These are phyloP conservation scores for Amoebophrya sp. DNA, from an alignment of 169 alveolate species.

Conservation along the genomic window DNA sequence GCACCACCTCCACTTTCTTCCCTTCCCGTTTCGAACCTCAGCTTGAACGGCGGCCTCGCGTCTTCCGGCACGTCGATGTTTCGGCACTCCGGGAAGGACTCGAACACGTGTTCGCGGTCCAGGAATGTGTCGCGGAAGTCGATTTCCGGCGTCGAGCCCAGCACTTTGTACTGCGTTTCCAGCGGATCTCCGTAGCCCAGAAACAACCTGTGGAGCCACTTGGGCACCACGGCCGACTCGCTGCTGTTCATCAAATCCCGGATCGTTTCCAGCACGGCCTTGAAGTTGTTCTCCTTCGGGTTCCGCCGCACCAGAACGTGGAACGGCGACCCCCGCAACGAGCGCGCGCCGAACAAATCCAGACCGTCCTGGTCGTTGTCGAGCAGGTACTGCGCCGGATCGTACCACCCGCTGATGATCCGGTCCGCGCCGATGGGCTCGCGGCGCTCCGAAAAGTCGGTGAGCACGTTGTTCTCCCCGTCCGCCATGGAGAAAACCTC, in stretches of 20 bases:
- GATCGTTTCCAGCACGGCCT: constrained; percentile 59
- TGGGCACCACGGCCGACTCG: constrained; percentile 42
- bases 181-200: constrained; percentile 56
- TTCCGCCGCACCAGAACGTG: constrained; percentile 66
- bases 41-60: constrained; percentile 21
- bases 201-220: constrained; percentile 52
- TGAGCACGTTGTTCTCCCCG: constrained; percentile 28
- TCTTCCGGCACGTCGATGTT: constrained; percentile 23
- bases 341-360: constrained; percentile 17
- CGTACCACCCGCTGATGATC: constrained; percentile 29
- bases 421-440: constrained; percentile 45
- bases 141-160: constrained; percentile 19
- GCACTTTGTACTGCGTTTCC: constrained; percentile 38
- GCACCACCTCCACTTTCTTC: neutral
- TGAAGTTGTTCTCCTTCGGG: constrained; percentile 72
- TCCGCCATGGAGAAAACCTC: constrained; percentile 31
- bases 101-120: constrained; percentile 25
- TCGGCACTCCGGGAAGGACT: constrained; percentile 32
- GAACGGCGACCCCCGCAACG: constrained; percentile 32
- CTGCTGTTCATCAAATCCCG: constrained; percentile 47
- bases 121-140: constrained; percentile 37
- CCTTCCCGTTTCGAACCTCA: constrained; percentile 12
- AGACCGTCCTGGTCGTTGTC: constrained; percentile 29
- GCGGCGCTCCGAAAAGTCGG: constrained; percentile 34
- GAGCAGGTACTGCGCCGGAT: constrained; percentile 54